Conservation (phyloP, 2,329 filamentous ascomycete genomes). For the Epicoccum sorghinum region DNA sequence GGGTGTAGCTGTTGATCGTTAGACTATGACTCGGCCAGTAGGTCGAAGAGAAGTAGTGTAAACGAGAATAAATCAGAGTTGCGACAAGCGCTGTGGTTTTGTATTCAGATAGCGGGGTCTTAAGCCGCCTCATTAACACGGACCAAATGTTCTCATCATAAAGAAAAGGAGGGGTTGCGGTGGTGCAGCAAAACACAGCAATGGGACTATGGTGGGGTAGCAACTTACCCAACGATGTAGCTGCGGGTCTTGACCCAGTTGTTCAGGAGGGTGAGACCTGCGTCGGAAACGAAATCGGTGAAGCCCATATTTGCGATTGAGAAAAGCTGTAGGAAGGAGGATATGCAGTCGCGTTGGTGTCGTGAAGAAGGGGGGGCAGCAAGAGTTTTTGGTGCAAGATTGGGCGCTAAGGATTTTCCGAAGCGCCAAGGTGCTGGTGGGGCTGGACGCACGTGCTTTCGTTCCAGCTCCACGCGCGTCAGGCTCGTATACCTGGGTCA, state of each 20-base stretch:
- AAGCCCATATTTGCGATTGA: conserved; percentile 66
- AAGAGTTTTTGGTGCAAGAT: conserved; percentile 31
- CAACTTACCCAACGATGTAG: conserved; percentile 82
- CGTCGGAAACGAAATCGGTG: conserved; percentile 69
- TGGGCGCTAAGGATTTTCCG: conserved; percentile 17
- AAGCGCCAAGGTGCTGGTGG: conserved; percentile 11
- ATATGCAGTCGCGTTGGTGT: conserved; percentile 23
- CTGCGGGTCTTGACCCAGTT: conserved; percentile 75
- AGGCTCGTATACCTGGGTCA: not conserved
- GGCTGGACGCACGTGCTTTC: conserved; percentile 18
- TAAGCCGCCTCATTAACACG: conserved; percentile 95
- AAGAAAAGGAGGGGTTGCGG: conserved; percentile 43
- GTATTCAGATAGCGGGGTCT: conserved; percentile 86
- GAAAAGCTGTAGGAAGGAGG: conserved; percentile 15
- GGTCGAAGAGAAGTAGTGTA: conserved; percentile 17
- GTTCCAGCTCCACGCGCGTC: not conserved
- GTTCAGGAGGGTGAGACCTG: conserved; percentile 72
- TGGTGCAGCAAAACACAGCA: conserved; percentile 26
- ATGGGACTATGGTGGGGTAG: conserved; percentile 34
- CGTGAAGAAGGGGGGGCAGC: conserved; percentile 20
- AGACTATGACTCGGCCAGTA: conserved; percentile 27
- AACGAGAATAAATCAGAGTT: conserved; percentile 64
- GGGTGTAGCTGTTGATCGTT: conserved; percentile 59
- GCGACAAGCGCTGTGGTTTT: conserved; percentile 74
- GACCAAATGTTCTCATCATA: conserved; percentile 91